These are phyloP conservation scores for Eucalyptus cladocalyx DNA, from an alignment of 345 rosid species.

Conservation along the genomic window DNA sequence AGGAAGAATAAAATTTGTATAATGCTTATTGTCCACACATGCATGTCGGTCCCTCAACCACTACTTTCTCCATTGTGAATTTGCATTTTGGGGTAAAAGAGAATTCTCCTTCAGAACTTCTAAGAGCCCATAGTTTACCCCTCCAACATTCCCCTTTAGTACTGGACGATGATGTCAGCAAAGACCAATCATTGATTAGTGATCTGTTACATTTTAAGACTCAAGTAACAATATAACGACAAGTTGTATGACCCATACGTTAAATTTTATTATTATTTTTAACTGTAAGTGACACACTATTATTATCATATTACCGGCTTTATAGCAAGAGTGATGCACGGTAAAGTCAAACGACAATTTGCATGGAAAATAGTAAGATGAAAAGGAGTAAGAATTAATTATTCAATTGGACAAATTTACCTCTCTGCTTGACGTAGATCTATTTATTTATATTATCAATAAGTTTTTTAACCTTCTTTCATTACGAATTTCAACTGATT, in stretches of 20 bases:
- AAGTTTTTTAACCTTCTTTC: background rate
- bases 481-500: background rate
- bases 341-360: no score
- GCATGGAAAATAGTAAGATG: background rate
- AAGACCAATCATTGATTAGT: no score
- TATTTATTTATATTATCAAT: background rate
- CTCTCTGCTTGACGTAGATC: background rate
- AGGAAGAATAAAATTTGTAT: background rate
- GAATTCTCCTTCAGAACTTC: background rate
- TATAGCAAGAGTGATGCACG: background rate
- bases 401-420: background rate
- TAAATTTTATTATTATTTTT: no score
- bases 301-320: background rate
- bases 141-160: background rate
- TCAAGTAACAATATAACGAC: no score
- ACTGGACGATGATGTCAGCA: background rate
- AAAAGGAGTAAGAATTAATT: background rate
- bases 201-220: no score
- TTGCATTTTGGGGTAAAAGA: background rate
- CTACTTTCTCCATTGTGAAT: background rate
- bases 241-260: no score
- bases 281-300: background rate
- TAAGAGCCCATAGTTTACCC: background rate
- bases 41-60: background rate
- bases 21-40: background rate